A percentile compares a stretch with the other conserved stretches of the same genome.
These are phyloP conservation scores for Xerocomus nothofagi DNA, from an alignment of 1,284 basidiomycete species.

Conservation along the genomic window DNA sequence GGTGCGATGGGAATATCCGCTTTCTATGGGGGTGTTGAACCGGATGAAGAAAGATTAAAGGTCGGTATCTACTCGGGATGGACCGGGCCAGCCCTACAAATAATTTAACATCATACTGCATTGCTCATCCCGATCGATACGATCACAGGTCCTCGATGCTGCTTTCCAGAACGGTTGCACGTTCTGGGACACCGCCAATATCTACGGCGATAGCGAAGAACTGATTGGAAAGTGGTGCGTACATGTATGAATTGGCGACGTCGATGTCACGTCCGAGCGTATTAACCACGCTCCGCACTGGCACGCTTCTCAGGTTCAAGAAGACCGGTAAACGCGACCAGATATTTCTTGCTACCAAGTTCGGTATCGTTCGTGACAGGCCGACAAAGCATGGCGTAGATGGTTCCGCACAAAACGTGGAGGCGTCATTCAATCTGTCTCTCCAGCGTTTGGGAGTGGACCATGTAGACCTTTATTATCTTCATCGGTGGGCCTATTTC, in stretches of 20 bases:
- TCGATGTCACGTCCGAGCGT: neutral
- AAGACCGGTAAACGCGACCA: slow-evolving; percentile 39
- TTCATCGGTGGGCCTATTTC: slow-evolving; percentile 21
- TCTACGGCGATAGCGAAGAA: slow-evolving; percentile 40
- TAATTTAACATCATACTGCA: no score
- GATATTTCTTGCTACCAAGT: slow-evolving; percentile 51
- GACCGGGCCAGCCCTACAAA: neutral
- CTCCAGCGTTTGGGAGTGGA: slow-evolving; percentile 35
- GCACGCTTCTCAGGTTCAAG: slow-evolving; percentile 35
- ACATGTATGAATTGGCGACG: neutral
- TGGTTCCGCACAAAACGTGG: slow-evolving; percentile 25
- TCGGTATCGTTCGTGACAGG: slow-evolving; percentile 28
- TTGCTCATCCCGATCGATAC: neutral
- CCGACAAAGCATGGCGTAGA: slow-evolving; percentile 16
- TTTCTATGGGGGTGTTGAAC: slow-evolving; percentile 35
- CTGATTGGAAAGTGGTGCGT: slow-evolving; percentile 42
- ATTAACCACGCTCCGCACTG: no score
- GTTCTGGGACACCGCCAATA: slow-evolving; percentile 42
- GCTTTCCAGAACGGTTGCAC: slow-evolving; percentile 36
- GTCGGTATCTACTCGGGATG: slow-evolving; percentile 20
- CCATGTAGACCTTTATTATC: slow-evolving; percentile 38
- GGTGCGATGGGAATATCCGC: slow-evolving; percentile 42
- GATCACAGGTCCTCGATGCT: slow-evolving; percentile 28
- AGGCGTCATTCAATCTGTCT: slow-evolving; percentile 28
- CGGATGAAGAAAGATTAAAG: slow-evolving; percentile 46